These are phyloP conservation scores for Parascedosporium putredinis DNA, from an alignment of 2,329 filamentous ascomycete genomes.

Conservation along the genomic window DNA sequence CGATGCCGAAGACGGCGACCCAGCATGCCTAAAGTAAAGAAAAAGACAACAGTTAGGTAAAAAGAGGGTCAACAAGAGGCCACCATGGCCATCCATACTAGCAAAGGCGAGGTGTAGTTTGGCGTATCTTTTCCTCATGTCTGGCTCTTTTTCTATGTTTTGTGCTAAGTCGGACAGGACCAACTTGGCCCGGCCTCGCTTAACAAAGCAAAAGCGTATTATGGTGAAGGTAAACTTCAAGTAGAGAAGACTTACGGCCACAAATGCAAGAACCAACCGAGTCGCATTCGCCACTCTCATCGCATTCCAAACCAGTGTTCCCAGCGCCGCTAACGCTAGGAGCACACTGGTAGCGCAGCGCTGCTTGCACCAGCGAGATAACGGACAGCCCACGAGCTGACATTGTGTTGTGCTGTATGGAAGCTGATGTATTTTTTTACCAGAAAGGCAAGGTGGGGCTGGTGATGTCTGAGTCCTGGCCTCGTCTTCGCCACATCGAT, in stretches of 20 bases:
- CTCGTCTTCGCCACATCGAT: too few species aligned
- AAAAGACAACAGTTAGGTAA: too few species aligned
- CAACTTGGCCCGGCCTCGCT: too few species aligned
- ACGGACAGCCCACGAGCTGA: neutral
- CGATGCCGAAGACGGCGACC: neutral
- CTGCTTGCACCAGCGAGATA: neutral
- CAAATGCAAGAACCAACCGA: neutral
- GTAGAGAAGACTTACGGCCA: neutral
- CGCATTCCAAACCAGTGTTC: neutral
- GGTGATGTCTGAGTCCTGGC: too few species aligned
- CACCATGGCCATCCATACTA: too few species aligned
- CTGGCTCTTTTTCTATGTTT: neutral
- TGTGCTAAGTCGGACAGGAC: neutral
- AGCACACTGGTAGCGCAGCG: neutral
- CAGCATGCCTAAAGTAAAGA: neutral
- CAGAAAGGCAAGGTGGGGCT: too few species aligned
- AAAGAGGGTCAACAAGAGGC: too few species aligned
- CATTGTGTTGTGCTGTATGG: too few species aligned
- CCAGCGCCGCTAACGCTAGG: neutral
- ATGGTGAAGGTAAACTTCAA: too few species aligned
- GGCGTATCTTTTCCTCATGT: neutral
- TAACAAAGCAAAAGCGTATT: too few species aligned
- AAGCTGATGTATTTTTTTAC: neutral
- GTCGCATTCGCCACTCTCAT: neutral
- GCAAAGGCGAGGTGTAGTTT: too few species aligned